A percentile compares a stretch with the other conserved stretches of the same genome.
These are phyloP conservation scores for Bauhinia variegata DNA, from an alignment of 306 rosid species.

Conservation along the genomic window DNA sequence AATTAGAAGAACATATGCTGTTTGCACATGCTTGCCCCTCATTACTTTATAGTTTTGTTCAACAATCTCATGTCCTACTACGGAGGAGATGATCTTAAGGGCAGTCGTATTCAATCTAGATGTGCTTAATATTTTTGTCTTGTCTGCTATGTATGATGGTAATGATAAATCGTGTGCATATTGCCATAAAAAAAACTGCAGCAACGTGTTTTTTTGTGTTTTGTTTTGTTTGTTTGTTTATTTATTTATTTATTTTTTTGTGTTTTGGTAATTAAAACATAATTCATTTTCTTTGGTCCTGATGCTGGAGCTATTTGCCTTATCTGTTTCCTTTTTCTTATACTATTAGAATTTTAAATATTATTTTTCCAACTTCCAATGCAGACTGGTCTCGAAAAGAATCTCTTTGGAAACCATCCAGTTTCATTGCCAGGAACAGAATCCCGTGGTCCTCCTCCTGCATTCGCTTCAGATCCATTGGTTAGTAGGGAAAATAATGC, in stretches of 20 bases:
- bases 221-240: no score
- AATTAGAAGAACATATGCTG: no score
- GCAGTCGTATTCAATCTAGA: no score
- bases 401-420: conserved; percentile 90
- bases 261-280: not conserved
- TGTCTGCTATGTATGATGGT: conserved; percentile 19
- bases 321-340: conserved; percentile 6
- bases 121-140: conserved; percentile 27
- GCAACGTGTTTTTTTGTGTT: not conserved
- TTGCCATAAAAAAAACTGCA: not conserved
- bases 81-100: no score
- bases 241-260: no score
- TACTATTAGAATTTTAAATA: conserved; percentile 18
- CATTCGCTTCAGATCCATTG: conserved; percentile 88
- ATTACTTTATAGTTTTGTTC: no score
- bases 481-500: conserved; percentile 51
- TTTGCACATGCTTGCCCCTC: no score
- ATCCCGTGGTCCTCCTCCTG: conserved; percentile 81
- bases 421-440: conserved; percentile 67
- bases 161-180: no score
- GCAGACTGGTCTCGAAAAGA: conserved; percentile 97
- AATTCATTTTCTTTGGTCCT: conserved; percentile 4
- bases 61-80: no score
- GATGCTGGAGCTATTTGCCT: conserved; percentile 2
- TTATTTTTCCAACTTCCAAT: conserved; percentile 33